Percentiles rank a stretch among this genome's conserved stretches.
phyloP scores from a whole-genome alignment of 495 filamentous ascomycete species.

The Lophium mytilinum region DNA sequence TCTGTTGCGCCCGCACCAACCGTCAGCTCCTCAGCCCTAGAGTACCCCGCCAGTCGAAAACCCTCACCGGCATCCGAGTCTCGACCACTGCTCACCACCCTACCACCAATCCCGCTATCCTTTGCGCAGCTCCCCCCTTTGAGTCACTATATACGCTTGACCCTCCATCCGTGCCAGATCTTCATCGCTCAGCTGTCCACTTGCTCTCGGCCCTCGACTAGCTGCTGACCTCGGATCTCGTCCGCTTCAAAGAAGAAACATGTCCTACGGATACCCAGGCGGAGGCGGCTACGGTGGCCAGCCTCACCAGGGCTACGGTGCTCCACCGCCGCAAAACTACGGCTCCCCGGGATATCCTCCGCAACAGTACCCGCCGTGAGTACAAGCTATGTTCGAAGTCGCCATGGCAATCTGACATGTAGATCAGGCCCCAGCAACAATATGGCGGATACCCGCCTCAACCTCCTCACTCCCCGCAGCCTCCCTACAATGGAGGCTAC shows the following conservation, averaged over 20 bases:
- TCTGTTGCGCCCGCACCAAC: too few species aligned
- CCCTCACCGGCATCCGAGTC: too few species aligned
- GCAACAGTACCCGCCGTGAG: conserved; percentile 25
- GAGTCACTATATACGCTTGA: neutral
- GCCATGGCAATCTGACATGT: conserved; percentile 6
- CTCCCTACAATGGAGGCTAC: conserved; percentile 30
- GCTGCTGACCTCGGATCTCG: neutral
- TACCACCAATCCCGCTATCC: neutral
- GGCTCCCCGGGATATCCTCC: conserved; percentile 13
- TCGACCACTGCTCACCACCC: too few species aligned
- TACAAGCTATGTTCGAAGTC: neutral
- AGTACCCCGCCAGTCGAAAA: too few species aligned
- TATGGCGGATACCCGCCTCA: conserved; percentile 23
- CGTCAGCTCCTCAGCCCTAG: too few species aligned
- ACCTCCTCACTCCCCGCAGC: conserved; percentile 27
- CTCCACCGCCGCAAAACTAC: conserved; percentile 8
- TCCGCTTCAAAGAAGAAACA: conserved; percentile 4
- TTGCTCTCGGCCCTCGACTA: neutral
- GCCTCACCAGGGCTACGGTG: conserved; percentile 10
- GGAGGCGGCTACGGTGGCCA: conserved; percentile 27
- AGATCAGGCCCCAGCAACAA: conserved; percentile 20
- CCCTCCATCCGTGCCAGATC: neutral
- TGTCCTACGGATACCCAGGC: conserved; percentile 34
- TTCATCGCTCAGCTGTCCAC: neutral
- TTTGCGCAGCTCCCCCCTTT: neutral